These are phyloP conservation scores for Ophiognomonia clavigignenti-juglandacearum DNA, from an alignment of 2,329 filamentous ascomycete species.

Conservation along the genomic window DNA sequence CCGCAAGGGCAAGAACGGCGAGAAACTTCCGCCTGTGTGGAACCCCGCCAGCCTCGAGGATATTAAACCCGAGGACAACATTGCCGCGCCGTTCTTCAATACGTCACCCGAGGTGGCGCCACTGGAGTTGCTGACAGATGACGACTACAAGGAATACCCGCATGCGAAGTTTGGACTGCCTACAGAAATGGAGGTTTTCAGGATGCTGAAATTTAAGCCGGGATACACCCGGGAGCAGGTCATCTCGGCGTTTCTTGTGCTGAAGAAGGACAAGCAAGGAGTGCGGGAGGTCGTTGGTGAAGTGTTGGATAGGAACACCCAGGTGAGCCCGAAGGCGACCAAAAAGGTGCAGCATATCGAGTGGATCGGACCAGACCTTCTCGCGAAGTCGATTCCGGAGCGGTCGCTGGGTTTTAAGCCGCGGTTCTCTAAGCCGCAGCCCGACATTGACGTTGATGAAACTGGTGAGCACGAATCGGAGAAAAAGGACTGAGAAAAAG, in stretches of 20 bases:
- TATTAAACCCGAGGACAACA: conserved; percentile 47
- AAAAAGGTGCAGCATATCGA: background rate
- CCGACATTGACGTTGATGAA: too few relatives aligned
- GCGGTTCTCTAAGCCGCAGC: too few relatives aligned
- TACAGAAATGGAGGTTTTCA: conserved; percentile 56
- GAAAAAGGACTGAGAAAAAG: too few relatives aligned
- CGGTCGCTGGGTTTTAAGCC: too few relatives aligned
- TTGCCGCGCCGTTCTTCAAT: conserved; percentile 67
- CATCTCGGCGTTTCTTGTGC: conserved; percentile 55
- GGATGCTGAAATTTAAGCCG: conserved; percentile 34
- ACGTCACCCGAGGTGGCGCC: conserved; percentile 36
- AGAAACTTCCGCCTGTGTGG: conserved; percentile 80
- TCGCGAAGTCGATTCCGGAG: too few relatives aligned
- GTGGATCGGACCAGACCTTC: background rate
- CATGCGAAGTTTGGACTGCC: conserved; percentile 67
- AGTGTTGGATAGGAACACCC: conserved; percentile 60
- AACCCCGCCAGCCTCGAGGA: conserved; percentile 67
- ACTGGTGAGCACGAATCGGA: too few relatives aligned
- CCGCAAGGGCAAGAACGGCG: conserved; percentile 54
- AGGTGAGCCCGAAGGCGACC: background rate
- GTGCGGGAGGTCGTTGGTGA: conserved; percentile 64
- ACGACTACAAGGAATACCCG: conserved; percentile 70
- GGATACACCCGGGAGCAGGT: conserved; percentile 50
- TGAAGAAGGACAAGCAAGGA: conserved; percentile 61
- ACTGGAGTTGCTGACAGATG: conserved; percentile 57